Conservation (phyloP, 2,329 filamentous ascomycete genomes). For the Phialemonium atrogriseum region DNA sequence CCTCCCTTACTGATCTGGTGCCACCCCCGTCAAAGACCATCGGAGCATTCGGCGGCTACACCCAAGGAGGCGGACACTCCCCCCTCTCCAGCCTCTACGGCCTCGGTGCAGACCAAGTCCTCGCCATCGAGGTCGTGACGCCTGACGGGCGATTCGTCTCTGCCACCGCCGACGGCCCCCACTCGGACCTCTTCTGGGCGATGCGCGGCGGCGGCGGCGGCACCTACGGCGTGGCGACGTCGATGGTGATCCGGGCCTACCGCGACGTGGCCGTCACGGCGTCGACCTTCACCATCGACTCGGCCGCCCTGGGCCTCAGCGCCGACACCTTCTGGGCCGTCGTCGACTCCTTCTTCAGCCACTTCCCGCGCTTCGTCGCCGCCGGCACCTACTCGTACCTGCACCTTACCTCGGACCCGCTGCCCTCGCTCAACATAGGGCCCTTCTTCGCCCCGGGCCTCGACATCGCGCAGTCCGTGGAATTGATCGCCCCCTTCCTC, state of each 20-base stretch:
- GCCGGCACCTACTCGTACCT: constrained; percentile 37
- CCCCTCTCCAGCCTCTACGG: constrained; percentile 40
- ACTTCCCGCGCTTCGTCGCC: constrained; percentile 34
- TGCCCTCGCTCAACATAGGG: constrained; percentile 4
- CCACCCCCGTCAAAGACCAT: too few relatives aligned
- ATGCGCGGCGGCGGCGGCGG: constrained; percentile 33
- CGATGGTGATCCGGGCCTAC: constrained; percentile 15
- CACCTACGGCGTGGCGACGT: constrained; percentile 25
- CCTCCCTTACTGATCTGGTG: too few relatives aligned
- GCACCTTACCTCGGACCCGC: constrained; percentile 8
- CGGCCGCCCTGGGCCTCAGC: constrained; percentile 39
- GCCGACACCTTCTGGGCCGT: constrained; percentile 45
- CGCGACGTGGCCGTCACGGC: constrained; percentile 12
- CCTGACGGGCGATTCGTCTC: constrained; percentile 32
- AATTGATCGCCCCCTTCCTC: constrained; percentile 15
- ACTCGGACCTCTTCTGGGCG: constrained; percentile 41
- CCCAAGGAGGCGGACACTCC: constrained; percentile 44
- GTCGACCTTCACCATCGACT: constrained; percentile 15
- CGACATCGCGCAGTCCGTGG: constrained; percentile 1
- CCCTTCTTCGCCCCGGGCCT: constrained; percentile 8
- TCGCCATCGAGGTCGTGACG: constrained; percentile 38
- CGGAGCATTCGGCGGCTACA: constrained; percentile 38
- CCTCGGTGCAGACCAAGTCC: constrained; percentile 38
- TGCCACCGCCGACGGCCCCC: constrained; percentile 27
- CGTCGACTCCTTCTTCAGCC: constrained; percentile 38